Conservation (phyloP, 805 yeast genomes). For the Suhomyces prunicola region DNA sequence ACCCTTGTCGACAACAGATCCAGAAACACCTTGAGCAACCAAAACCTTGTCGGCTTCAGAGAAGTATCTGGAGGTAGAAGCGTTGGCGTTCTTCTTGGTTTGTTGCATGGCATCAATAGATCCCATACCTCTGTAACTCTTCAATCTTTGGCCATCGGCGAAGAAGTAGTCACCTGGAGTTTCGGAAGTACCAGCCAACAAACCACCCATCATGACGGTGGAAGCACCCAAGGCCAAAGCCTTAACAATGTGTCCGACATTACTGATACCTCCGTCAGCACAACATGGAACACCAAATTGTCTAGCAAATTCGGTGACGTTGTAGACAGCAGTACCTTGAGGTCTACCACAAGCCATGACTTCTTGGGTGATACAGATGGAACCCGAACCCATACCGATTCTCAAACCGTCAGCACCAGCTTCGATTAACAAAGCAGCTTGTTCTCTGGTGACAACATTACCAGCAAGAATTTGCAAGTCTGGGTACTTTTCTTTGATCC, state of each 20-base stretch:
- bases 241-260: constrained; percentile 97
- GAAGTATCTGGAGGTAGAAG: constrained; percentile 97
- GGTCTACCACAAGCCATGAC: constrained; percentile 99
- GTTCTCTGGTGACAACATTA: constrained; percentile 98
- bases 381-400: constrained; percentile 99
- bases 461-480: constrained; percentile 91
- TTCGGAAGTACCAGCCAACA: constrained; percentile 97
- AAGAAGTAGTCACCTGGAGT: constrained; percentile 98
- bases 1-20: constrained; percentile 95
- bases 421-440: constrained; percentile 86
- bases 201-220: constrained; percentile 98
- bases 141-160: constrained; percentile 97
- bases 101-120: constrained; percentile 98
- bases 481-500: constrained; percentile 80
- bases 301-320: constrained; percentile 89
- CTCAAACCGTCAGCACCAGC: constrained; percentile 98
- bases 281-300: constrained; percentile 97
- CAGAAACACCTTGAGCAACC: constrained; percentile 99
- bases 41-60: constrained; percentile 93
- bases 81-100: constrained; percentile 85
- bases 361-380: constrained; percentile 98
- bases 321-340: constrained; percentile 98
- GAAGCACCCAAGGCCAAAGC: constrained; percentile 97
- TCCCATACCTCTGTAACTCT: constrained; percentile 99
- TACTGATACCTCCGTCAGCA: constrained; percentile 99